A percentile compares a stretch with the other conserved stretches of the same genome.
phyloP scores from a whole-genome alignment of 2,329 filamentous ascomycete genomes.

The Pyrenochaeta sp. region DNA sequence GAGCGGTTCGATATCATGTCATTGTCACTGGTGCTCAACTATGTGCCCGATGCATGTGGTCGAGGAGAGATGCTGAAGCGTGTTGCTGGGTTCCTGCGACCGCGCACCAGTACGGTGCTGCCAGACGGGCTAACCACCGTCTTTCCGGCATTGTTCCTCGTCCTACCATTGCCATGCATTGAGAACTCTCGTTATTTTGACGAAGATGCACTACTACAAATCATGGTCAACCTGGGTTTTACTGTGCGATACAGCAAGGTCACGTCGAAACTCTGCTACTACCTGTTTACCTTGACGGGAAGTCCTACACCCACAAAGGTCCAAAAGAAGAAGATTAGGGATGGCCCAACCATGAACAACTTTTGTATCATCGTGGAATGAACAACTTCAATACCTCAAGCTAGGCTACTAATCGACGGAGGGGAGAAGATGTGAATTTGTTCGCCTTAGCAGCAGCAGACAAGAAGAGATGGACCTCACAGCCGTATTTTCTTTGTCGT shows the following conservation, averaged over 20 bases:
- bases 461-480: too few species aligned
- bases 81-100: constrained; percentile 43
- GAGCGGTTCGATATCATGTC: constrained; percentile 89
- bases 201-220: constrained; percentile 70
- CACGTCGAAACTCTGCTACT: constrained; percentile 86
- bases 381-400: neutral
- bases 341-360: constrained; percentile 84
- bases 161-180: constrained; percentile 87
- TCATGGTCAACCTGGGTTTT: constrained; percentile 84
- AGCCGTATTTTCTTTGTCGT: too few species aligned
- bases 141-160: constrained; percentile 80
- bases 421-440: too few species aligned
- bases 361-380: constrained; percentile 77
- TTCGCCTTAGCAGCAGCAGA: too few species aligned
- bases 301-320: constrained; percentile 54
- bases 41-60: constrained; percentile 77
- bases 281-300: constrained; percentile 74
- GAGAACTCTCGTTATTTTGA: constrained; percentile 91
- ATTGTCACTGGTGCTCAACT: constrained; percentile 92
- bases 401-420: neutral
- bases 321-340: constrained; percentile 78
- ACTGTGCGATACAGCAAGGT: constrained; percentile 70
- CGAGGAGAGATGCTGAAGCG: constrained; percentile 82
- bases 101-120: constrained; percentile 3
- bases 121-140: constrained; percentile 6